phyloP scores from a whole-genome alignment of 164 flowering plant genomes.

The Aristolochia fimbriata region DNA sequence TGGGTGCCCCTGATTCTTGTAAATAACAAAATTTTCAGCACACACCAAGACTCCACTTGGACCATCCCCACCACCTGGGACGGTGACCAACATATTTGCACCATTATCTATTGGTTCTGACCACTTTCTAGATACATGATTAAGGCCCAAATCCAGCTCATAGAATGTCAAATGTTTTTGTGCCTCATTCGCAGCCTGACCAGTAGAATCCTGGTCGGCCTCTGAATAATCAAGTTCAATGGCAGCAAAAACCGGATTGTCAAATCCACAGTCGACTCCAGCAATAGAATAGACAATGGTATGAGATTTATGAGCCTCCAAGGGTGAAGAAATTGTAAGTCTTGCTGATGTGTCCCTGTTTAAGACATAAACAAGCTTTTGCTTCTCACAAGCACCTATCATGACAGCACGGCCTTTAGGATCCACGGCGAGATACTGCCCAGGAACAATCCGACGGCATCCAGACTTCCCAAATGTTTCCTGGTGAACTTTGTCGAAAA shows the following conservation, averaged over 20 bases:
- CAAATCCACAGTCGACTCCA: slow-evolving; percentile 96
- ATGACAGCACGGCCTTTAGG: too few species aligned
- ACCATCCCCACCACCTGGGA: slow-evolving; percentile 97
- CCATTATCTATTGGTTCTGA: slow-evolving; percentile 93
- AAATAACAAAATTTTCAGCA: too few species aligned
- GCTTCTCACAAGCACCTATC: slow-evolving; percentile 94
- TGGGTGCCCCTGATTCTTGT: slow-evolving; percentile 94
- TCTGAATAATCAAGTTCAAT: too few species aligned
- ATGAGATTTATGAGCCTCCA: slow-evolving; percentile 93
- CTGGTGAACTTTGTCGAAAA: slow-evolving; percentile 82
- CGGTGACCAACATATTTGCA: slow-evolving; percentile 92
- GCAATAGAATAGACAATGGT: slow-evolving; percentile 65
- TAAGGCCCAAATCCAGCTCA: too few species aligned
- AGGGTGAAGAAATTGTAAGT: slow-evolving; percentile 82
- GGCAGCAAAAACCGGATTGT: slow-evolving; percentile 88
- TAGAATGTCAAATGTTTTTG: too few species aligned
- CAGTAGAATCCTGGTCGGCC: too few species aligned
- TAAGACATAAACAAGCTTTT: slow-evolving; percentile 92
- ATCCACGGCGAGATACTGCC: too few species aligned
- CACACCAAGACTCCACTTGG: slow-evolving; percentile 97
- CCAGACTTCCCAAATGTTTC: slow-evolving; percentile 97
- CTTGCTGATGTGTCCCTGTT: slow-evolving; percentile 93
- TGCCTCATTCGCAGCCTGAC: too few species aligned
- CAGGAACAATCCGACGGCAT: too few species aligned
- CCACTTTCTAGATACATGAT: slow-evolving; percentile 95